Base-by-base conservation (phyloP, 371 early-diverging fungal species). In the Mucor saturninus region DNA sequence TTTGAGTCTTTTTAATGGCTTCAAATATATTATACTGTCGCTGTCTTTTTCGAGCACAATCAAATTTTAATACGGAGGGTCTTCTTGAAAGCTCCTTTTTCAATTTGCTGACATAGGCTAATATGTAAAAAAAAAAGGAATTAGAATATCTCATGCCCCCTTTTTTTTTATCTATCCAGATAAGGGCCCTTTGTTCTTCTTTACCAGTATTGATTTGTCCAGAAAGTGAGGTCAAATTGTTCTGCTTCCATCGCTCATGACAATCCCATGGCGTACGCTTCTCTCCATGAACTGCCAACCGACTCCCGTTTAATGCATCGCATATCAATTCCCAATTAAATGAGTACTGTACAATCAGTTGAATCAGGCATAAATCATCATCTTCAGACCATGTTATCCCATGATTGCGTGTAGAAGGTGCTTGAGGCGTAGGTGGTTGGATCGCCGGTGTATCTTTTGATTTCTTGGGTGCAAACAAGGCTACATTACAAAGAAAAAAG, bases 251-350 rank as follows among this genome's bases (percentile, higher is more conserved):
- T 21, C 84, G 73, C 46, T 81, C 75, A 62, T 81, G 85, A 56
- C 89, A 90, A 38, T 91, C 91, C 83, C 88, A 91, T 10, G 88
- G 77, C 9, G 84, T 85, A 26, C 90, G 76, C n/a, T 72, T 76
- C 58, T 83, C 84, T 0, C 83, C 80, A 21, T 69, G 73, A 8
- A 86, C 76, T 2, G 87, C 81, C 21, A 79, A 64, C 14, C 87
- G 82, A 26, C 78, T 71, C 3, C 82, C 74, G 57, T 83, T 83
- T 46, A 87, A 81, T 4, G 88, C 68, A 46, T 89, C 90, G 1
- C 85, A 69, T 5, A 91, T 83, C 13, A 90, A 62, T 15, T 77
- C 78, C 91, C 92, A 93, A 62, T 93, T 93, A 68, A 80, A 86
- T 37, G 83, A 76, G 61, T 83, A 87, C 13, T 84, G 80, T 32